phyloP scores from a whole-genome alignment of 1,284 basidiomycete species.

The Coniferiporia sulphurascens region DNA sequence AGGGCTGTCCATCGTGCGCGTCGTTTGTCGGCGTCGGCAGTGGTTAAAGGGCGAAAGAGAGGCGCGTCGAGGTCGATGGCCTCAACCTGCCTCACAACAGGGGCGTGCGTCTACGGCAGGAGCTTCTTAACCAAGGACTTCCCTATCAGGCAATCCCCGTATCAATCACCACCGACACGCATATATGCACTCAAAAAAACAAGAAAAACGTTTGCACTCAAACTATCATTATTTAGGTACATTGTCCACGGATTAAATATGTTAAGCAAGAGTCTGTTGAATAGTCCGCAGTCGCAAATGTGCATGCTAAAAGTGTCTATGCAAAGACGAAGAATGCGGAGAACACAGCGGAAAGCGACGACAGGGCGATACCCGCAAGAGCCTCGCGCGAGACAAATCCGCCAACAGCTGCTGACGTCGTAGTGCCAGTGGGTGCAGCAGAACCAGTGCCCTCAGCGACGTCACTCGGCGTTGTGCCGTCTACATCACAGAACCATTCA shows the following conservation, averaged over 20 bases:
- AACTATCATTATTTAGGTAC: no score
- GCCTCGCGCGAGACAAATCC: slow-evolving; percentile 20
- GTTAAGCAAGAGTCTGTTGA: no score
- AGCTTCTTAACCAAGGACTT: no score
- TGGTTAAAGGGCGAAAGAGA: neutral
- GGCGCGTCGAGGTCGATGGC: neutral
- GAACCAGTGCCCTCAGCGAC: slow-evolving; percentile 34
- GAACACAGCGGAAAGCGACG: slow-evolving; percentile 11
- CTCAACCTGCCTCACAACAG: neutral
- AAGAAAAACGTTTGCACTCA: no score
- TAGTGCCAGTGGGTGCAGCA: slow-evolving; percentile 22
- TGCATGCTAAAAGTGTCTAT: neutral
- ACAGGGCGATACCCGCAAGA: slow-evolving; percentile 9
- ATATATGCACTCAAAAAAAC: neutral
- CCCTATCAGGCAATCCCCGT: neutral
- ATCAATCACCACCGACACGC: neutral
- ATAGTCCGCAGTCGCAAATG: no score
- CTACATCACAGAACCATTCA: slow-evolving; percentile 13
- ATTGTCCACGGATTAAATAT: no score
- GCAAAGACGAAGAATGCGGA: slow-evolving; percentile 14
- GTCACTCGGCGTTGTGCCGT: slow-evolving; percentile 33
- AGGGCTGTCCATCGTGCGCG: slow-evolving; percentile 20
- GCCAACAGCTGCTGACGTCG: slow-evolving; percentile 23
- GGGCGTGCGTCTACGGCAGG: neutral
- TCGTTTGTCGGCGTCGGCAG: neutral